Evolutionary conservation across 768 basidiomycete genomes (phyloP), one percentile per base, ranked within the genome.

Genomic region (Russula sp.): DNA sequence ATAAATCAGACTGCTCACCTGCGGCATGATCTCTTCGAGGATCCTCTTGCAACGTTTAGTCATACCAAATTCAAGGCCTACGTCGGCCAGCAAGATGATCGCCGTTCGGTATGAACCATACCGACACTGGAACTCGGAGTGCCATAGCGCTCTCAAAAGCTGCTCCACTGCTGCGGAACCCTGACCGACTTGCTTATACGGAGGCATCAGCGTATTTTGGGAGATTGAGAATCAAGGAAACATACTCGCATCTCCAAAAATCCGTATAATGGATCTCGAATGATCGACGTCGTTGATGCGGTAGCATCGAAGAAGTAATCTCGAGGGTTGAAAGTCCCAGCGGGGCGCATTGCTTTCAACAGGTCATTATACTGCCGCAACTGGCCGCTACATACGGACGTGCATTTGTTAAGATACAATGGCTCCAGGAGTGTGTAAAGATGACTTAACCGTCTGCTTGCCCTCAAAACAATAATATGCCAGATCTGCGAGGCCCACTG

Each of bases 11-110:
- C 9, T 2, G 68, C 77, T 64, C 63, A 88, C 92, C 77, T 93
- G 92, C 24, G 92, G 92, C 79, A 93, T 82, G 52, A 92, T 84
- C 64, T 89, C 90, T 54, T 91, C 87, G 52, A 94, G 69, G 56
- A 92, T 79, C 62, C 79, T 80, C 67, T 76, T 79, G 62, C 84
- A 86, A 64, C 84, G 80, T 69, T 83, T 82, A 16, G 87, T 81
- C 82, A 92, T 84, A 18, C 86, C 87, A 71, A 89, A 88, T 69
- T 92, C 89, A 22, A 93, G 75, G 9, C 85, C 84, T 65, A 90
- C 75, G 69, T 94, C 92, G 1, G 92, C 92, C 22, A 94, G 80
- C 36, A 92, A 72, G 64, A 89, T 80, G 36, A 89, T 79, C 0
- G 83, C 86, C 4, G 84, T 83, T 61, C 92, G 80, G 70, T 93